Base-by-base conservation (phyloP, 305 asterid genomes). In the Striga hermonthica region DNA sequence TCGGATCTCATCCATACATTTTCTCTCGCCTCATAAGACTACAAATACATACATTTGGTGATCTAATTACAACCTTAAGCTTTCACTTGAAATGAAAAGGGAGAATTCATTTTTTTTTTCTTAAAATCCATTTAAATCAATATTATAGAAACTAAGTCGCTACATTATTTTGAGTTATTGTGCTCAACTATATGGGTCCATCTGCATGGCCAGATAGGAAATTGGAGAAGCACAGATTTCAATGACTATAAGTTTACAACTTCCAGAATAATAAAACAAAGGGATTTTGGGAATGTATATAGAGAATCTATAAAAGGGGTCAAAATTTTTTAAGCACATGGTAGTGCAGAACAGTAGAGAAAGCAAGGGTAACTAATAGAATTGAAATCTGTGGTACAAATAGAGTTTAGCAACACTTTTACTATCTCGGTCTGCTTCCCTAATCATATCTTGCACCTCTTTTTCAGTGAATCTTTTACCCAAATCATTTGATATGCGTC, bases 351-450 rank as follows among this genome's bases (percentile, higher is more conserved):
- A 45, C 4, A 22, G 39, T 5, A 60, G 39, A 34, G 63, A n/a
- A 43, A 15, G 31, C 62, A 62, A 35, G 54, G 31, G 37, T 68
- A 60, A 45, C 54, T 37, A 36, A 43, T n/a, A n/a, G n/a, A n/a
- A n/a, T n/a, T n/a, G n/a, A 49, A 45, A 22, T 44, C 14, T 28
- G 58, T 28, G 39, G 12, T 10, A 67, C 15, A 45, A 57, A 43
- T 15, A 48, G 60, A 65, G 74, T 9, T 61, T 38, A 34, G 77
- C 12, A 63, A 74, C n/a, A 77, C 87, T 83, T n/a, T n/a, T 84
- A 93, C 98, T 82, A 57, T 93, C 98, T 44, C 89, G 89, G 66
- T 93, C 97, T 40, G 98, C 98, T 78, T 83, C 96, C 22, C 80
- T 90, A 63, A 90, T 78, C 98, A 93, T 93, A 74, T 86, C 96